These are phyloP conservation scores for Phyllostachys edulis DNA, from an alignment of 176 grass and related monocot genomes.

Conservation along the genomic window DNA sequence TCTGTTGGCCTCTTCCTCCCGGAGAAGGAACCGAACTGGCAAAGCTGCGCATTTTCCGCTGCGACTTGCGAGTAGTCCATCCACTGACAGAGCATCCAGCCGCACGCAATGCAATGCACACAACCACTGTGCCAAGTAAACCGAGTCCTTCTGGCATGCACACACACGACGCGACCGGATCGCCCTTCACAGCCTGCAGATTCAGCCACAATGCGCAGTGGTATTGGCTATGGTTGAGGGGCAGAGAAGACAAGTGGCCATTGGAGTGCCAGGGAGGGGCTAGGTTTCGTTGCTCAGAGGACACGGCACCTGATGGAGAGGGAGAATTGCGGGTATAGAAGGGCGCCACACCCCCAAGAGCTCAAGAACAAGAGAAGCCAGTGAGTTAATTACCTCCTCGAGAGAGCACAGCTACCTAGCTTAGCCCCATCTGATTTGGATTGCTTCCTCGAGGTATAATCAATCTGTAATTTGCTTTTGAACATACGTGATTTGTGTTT, in stretches of 20 bases:
- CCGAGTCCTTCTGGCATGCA: not conserved
- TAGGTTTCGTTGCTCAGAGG: not conserved
- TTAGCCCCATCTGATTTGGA: not conserved
- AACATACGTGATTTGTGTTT: not conserved
- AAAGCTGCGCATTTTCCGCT: not conserved
- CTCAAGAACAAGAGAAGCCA: not conserved
- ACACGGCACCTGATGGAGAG: not conserved
- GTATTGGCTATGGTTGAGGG: not conserved
- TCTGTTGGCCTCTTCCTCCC: not conserved
- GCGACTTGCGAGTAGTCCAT: too few relatives aligned
- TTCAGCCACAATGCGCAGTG: not conserved
- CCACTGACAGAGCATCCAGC: too few relatives aligned
- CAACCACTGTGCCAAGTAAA: not conserved
- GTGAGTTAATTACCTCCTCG: not conserved
- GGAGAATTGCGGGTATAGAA: constrained; percentile 15
- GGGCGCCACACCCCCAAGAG: not conserved
- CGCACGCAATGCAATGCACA: not conserved
- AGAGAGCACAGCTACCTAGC: not conserved
- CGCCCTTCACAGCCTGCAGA: not conserved
- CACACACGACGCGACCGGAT: not conserved
- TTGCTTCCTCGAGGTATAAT: constrained; percentile 7
- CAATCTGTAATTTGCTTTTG: too few relatives aligned
- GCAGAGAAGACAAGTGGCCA: constrained; percentile 33
- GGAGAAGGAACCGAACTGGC: constrained; percentile 21
- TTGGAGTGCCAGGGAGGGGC: constrained; percentile 4